These are phyloP conservation scores for Iris macrosiphon DNA, from an alignment of 106 monocot genomes.

Conservation along the genomic window DNA sequence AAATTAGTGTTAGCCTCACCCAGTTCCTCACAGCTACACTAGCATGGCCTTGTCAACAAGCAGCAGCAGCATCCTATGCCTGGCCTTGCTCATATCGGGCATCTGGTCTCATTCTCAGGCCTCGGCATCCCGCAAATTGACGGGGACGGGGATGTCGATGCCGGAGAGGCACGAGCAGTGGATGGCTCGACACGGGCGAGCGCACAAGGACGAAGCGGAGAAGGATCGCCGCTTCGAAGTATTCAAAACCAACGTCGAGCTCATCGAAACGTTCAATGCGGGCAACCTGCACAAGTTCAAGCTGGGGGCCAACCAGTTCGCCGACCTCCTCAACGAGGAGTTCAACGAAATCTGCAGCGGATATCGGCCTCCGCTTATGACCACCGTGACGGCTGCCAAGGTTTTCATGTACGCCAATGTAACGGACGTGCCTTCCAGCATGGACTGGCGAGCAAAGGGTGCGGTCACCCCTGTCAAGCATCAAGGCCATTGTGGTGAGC, in stretches of 20 bases:
- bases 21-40: no score
- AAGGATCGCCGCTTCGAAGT: background rate
- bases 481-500: constrained; percentile 3
- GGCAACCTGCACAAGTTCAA: constrained; percentile 1
- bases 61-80: background rate
- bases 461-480: constrained; percentile 1
- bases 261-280: constrained; percentile 3
- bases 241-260: background rate
- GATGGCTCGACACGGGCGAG: background rate
- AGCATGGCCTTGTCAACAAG: background rate
- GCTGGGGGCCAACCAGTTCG: constrained; percentile 8
- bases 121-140: background rate
- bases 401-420: background rate
- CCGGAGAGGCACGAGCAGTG: constrained; percentile 4
- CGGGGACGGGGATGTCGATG: background rate
- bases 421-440: background rate
- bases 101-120: background rate
- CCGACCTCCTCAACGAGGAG: constrained; percentile 1
- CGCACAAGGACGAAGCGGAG: constrained; percentile 2
- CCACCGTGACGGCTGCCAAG: background rate
- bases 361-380: background rate
- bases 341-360: background rate
- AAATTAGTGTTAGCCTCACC: background rate
- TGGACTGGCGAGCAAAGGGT: background rate
- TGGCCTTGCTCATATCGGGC: background rate